Evolutionary conservation across 352 stramenopile genomes (phyloP), one percentile per base, ranked within the genome.

Genomic region (Phytophthora crassamura): DNA sequence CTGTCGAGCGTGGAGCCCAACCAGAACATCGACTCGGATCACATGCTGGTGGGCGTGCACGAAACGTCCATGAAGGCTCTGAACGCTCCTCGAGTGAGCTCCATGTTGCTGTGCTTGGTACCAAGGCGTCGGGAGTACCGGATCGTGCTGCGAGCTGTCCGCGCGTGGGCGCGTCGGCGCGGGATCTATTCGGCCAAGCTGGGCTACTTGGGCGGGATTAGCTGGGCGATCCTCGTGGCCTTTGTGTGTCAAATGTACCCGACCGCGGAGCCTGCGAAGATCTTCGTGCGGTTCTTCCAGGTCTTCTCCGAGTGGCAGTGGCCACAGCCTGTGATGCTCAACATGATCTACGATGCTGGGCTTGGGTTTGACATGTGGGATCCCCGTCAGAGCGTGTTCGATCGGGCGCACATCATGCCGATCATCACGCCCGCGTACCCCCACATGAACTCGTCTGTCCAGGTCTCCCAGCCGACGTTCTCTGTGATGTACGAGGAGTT

Each of bases 381-480:
- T 50, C 86, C 89, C 45, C 82, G 78, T 11, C 72, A 88, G 38
- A 93, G 87, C 65, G 60, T 94, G 33, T 91, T 88, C 50, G 94
- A 99, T 80, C 81, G 87, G 8, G 89, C 82, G 8, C 95, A 99
- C 64, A 86, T 99, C 30, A 99, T 99, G 96, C 97, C 97, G 15
- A 98, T 99, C 54, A 98, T 99, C 63, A 99, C 98, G 4, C 98
- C 98, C 1, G 95, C 94, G 56, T 99, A 99, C 74, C 98, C 97
- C 4, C 91, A 94, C 48, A 99, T 99, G 97, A 99, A 99, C 73
- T 99, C 96, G 35, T 92, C 96, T 0, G 98, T 98, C 39, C 98
- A 98, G 75, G 95, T 99, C 16, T 97, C 90, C 5, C 74, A 94
- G 42, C 89, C 93, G 16, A 98, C 97, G 42, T 91, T 98, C 32